Conservation (phyloP, 257 asterid species). For the Coffea eugenioides region DNA sequence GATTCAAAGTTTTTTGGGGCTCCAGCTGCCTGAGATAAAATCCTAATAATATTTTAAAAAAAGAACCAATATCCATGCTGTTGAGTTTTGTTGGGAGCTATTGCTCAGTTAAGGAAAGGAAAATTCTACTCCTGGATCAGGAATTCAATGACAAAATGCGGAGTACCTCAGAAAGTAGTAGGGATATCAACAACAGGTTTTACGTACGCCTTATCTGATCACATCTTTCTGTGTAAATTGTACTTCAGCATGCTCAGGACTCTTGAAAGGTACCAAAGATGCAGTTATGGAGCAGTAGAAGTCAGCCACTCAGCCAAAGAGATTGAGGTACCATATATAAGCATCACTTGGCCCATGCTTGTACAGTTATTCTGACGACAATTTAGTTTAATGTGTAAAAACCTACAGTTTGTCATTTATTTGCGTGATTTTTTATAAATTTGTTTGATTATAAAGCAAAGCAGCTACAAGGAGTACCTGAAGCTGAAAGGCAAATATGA, state of each 20-base stretch:
- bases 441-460: constrained; percentile 42
- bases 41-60: background rate
- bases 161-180: background rate
- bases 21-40: background rate
- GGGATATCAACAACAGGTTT: background rate
- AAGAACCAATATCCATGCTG: background rate
- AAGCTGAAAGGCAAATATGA: constrained; percentile 77
- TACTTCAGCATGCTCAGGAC: constrained; percentile 77
- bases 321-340: constrained; percentile 74
- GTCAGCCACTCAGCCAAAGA: constrained; percentile 61
- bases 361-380: background rate
- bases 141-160: background rate
- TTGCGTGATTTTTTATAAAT: background rate
- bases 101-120: background rate
- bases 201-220: background rate
- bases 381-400: background rate
- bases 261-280: constrained; percentile 88
- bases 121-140: background rate
- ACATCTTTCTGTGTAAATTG: background rate
- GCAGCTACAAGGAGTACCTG: constrained; percentile 81
- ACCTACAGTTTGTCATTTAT: background rate
- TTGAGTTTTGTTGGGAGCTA: background rate
- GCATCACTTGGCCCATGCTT: background rate
- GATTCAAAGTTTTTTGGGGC: background rate
- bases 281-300: constrained; percentile 82